Evolutionary conservation across 2,329 filamentous ascomycete species (phyloP).

Genomic region (Exophiala bonariae): DNA sequence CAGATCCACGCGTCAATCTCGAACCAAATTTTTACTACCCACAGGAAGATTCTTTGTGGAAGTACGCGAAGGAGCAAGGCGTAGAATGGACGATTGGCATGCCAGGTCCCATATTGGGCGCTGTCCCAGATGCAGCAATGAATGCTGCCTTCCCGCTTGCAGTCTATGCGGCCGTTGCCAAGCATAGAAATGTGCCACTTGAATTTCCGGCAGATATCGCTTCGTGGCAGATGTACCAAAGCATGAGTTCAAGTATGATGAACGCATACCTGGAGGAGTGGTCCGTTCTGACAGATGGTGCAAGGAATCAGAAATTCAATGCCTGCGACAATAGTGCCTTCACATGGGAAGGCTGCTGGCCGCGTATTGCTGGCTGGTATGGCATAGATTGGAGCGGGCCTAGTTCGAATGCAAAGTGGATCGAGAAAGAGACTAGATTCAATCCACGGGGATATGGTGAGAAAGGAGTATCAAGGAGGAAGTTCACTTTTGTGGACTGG

Average conservation of each 20-base stretch:
- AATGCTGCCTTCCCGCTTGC: constrained; percentile 50
- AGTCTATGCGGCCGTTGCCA: constrained; percentile 50
- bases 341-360: constrained; percentile 51
- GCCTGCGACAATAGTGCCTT: constrained; percentile 46
- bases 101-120: constrained; percentile 51
- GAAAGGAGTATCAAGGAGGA: constrained; percentile 37
- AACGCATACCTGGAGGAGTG: constrained; percentile 53
- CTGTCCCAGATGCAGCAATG: constrained; percentile 51
- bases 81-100: constrained; percentile 44
- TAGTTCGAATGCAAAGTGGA: constrained; percentile 23
- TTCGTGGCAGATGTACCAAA: constrained; percentile 45
- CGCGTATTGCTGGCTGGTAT: constrained; percentile 47
- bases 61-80: constrained; percentile 41
- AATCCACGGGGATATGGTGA: constrained; percentile 45
- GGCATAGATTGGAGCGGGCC: constrained; percentile 38
- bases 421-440: constrained; percentile 27
- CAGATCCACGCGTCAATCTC: constrained; percentile 43
- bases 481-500: constrained; percentile 49
- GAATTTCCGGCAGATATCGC: constrained; percentile 45
- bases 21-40: constrained; percentile 57
- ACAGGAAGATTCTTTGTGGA: constrained; percentile 51
- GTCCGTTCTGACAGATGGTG: constrained; percentile 43
- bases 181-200: constrained; percentile 40
- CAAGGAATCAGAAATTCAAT: constrained; percentile 51
- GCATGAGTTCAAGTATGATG: constrained; percentile 46